Evolutionary conservation across 169 alveolate species (phyloP), one percentile per base, ranked within the genome.

Genomic region (Eimeria tenella): DNA sequence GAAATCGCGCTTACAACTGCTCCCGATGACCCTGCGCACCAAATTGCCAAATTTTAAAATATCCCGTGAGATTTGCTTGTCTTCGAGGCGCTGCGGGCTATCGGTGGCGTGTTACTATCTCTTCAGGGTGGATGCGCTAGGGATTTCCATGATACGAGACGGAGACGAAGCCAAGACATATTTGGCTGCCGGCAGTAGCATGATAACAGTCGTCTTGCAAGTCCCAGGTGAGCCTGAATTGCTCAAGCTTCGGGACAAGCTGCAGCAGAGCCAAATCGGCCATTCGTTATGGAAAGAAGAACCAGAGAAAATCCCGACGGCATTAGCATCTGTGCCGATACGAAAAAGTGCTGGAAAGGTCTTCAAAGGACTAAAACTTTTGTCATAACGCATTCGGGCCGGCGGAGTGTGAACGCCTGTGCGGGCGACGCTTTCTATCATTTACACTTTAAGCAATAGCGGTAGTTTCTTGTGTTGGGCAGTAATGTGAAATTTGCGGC

Each of bases 271-370:
- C 25, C 90, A 86, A 49, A 65, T 96, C 42, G 23, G 23, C 62
- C 97, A 96, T 77, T 88, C 92, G 75, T 89, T 95, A 56, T 96
- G 97, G 97, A 86, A 74, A 19, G 97, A 96, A 25, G 84, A 95
- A 19, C 97, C 97, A 0, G 97, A 96, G 79, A 75, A 74, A 42
- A 94, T 96, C n/a, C 96, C 97, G n/a, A 95, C 97, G 4, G 93
- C 96, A 58, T 73, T 96, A 23, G 97, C 97, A 55, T 74, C 96
- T 55, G 93, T 81, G 89, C 96, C 96, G 42, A 50, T 87, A 42
- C 63, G 52, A 84, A 88, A 86, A 17, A 63, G 74, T 4, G 88
- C 86, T 21, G 68, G 81, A 23, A 55, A 73, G 25, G 79, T 73
- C 21, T 68, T 94, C 56, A 94, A 88, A 60, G 92, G 93, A 8